Evolutionary conservation across 2,329 filamentous ascomycete species (phyloP).

Genomic region (Trichoderma lentiforme): DNA sequence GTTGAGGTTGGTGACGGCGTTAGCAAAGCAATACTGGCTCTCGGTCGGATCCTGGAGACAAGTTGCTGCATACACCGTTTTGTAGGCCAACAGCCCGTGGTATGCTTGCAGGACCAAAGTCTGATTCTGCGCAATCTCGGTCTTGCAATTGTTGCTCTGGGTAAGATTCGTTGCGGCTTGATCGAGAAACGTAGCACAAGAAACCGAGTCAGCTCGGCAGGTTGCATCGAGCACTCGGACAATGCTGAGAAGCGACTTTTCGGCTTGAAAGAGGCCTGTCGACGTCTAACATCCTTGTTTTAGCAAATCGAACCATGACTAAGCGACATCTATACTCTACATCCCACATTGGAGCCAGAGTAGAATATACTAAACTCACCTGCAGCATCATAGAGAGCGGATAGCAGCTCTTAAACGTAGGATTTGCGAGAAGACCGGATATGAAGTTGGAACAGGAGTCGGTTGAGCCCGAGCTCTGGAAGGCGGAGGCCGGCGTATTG

Average conservation of each 20-base stretch:
- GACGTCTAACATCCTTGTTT: conserved; percentile 60
- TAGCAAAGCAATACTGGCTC: conserved; percentile 74
- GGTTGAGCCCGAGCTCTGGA: conserved; percentile 48
- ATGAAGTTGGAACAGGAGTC: conserved; percentile 65
- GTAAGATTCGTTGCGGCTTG: conserved; percentile 64
- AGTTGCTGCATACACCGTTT: conserved; percentile 72
- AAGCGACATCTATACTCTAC: neutral
- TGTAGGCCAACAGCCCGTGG: conserved; percentile 71
- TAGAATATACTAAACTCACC: conserved; percentile 44
- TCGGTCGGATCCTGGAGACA: conserved; percentile 69
- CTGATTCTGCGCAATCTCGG: conserved; percentile 66
- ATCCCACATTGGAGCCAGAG: neutral
- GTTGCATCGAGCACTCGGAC: conserved; percentile 75
- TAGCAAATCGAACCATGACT: conserved; percentile 17
- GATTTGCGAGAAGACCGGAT: conserved; percentile 59
- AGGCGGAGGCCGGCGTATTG: conserved; percentile 59
- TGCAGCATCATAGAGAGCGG: conserved; percentile 81
- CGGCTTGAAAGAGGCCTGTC: conserved; percentile 75
- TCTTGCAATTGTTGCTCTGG: conserved; percentile 60
- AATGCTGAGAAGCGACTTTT: conserved; percentile 67
- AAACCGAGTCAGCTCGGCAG: conserved; percentile 64
- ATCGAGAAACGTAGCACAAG: conserved; percentile 65
- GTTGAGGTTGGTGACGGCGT: conserved; percentile 73
- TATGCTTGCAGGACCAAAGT: conserved; percentile 71
- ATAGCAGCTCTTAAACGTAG: conserved; percentile 69